phyloP scores from a whole-genome alignment of 192 early-diverging fungal species.

The Mortierella hygrophila region DNA sequence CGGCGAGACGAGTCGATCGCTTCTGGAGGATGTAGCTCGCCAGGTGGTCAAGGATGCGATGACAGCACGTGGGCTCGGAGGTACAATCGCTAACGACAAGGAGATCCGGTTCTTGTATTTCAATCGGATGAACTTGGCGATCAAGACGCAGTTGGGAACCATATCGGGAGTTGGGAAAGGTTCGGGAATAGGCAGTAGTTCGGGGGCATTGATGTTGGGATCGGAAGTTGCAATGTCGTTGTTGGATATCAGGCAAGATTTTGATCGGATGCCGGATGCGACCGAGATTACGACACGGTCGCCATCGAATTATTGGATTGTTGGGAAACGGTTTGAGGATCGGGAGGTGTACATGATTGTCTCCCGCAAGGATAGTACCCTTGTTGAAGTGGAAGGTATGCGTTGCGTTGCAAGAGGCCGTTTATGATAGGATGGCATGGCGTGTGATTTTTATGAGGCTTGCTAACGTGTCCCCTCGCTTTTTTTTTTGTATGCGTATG shows the following conservation, averaged over 20 bases:
- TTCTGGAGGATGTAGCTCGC: slow-evolving; percentile 30
- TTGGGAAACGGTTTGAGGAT: slow-evolving; percentile 63
- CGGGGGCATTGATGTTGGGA: slow-evolving; percentile 52
- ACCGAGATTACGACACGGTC: slow-evolving; percentile 68
- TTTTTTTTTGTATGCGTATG: neutral
- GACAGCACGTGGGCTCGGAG: slow-evolving; percentile 37
- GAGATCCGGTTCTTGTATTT: slow-evolving; percentile 63
- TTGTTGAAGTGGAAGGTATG: slow-evolving; percentile 70
- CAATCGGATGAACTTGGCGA: slow-evolving; percentile 65
- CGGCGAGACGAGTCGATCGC: slow-evolving; percentile 8
- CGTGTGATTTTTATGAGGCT: neutral
- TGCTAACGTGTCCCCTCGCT: neutral
- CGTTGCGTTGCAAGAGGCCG: neutral
- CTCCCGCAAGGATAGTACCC: slow-evolving; percentile 66
- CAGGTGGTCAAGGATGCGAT: slow-evolving; percentile 42
- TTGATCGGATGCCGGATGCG: slow-evolving; percentile 61
- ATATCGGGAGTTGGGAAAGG: slow-evolving; percentile 17
- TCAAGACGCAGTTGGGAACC: slow-evolving; percentile 59
- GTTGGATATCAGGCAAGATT: slow-evolving; percentile 66
- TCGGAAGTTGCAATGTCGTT: slow-evolving; percentile 65
- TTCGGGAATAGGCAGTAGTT: slow-evolving; percentile 26
- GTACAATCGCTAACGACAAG: slow-evolving; percentile 37
- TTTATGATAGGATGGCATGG: neutral
- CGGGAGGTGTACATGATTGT: slow-evolving; percentile 69
- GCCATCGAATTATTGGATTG: slow-evolving; percentile 66